These are phyloP conservation scores for Botrytis porri DNA, from an alignment of 2,329 filamentous ascomycete species.

Conservation along the genomic window DNA sequence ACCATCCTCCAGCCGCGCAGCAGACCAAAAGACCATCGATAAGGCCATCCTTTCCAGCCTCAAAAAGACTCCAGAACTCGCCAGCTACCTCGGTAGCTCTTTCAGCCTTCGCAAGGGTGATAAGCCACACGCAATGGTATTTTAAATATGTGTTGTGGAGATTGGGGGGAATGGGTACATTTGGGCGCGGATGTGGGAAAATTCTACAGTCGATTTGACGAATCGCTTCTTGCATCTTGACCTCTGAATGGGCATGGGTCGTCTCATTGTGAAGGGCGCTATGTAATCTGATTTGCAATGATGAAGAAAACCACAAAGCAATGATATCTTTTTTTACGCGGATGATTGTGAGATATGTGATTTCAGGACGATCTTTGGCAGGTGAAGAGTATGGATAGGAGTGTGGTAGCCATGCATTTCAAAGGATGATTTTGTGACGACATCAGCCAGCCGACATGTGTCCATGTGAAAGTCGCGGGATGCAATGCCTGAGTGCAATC, in stretches of 20 bases:
- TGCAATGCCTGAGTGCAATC: background rate
- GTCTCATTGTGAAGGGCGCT: slow-evolving; percentile 42
- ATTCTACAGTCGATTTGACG: slow-evolving; percentile 46
- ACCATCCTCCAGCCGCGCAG: slow-evolving; percentile 84
- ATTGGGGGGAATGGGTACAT: slow-evolving; percentile 30
- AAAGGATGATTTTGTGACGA: slow-evolving; percentile 2
- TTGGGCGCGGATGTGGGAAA: slow-evolving; percentile 45
- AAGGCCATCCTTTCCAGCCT: slow-evolving; percentile 92
- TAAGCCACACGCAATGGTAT: slow-evolving; percentile 99
- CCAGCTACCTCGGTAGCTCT: slow-evolving; percentile 88
- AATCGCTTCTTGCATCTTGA: slow-evolving; percentile 61
- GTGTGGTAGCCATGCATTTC: background rate
- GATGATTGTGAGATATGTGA: slow-evolving; percentile 5
- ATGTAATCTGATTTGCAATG: slow-evolving; percentile 41
- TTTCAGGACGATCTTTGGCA: slow-evolving; percentile 6
- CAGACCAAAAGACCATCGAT: slow-evolving; percentile 98
- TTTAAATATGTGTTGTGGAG: slow-evolving; percentile 55
- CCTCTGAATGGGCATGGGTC: slow-evolving; percentile 58
- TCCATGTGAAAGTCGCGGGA: background rate
- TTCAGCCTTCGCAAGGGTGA: slow-evolving; percentile 99
- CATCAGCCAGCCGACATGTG: background rate
- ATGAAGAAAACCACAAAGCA: slow-evolving; percentile 39
- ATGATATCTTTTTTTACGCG: slow-evolving; percentile 19
- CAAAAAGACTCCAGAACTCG: slow-evolving; percentile 96
- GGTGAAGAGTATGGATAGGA: background rate